Percentiles rank a stretch among this genome's conserved stretches.
phyloP scores from a whole-genome alignment of 2,329 filamentous ascomycete genomes.

The Ascosphaera acerosa region DNA sequence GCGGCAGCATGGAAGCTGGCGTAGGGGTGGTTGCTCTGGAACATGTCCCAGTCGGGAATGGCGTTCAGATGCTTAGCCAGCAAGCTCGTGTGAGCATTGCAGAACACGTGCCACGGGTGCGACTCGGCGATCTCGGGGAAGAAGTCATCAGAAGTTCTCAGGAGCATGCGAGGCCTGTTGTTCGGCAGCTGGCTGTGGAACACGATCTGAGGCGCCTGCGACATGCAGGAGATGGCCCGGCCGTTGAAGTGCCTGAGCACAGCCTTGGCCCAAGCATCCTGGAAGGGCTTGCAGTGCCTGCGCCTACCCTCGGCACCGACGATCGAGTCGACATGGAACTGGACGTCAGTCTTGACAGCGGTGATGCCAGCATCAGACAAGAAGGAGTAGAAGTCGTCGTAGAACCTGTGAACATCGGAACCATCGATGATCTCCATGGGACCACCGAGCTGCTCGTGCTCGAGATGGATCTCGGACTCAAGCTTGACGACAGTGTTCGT shows the following conservation, averaged over 20 bases:
- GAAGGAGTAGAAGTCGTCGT: slow-evolving; percentile 78
- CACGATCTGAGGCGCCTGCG: slow-evolving; percentile 59
- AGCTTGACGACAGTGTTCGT: slow-evolving; percentile 35
- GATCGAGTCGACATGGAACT: slow-evolving; percentile 67
- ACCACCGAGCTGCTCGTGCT: slow-evolving; percentile 26
- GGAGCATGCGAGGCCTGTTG: slow-evolving; percentile 46
- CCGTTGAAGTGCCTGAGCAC: slow-evolving; percentile 53
- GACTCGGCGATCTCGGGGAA: slow-evolving; percentile 59
- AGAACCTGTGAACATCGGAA: slow-evolving; percentile 51
- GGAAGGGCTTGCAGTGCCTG: slow-evolving; percentile 46
- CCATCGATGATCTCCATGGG: slow-evolving; percentile 48
- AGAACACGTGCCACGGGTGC: slow-evolving; percentile 88
- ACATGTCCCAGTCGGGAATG: slow-evolving; percentile 65
- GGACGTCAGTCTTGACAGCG: slow-evolving; percentile 76
- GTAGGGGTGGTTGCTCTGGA: slow-evolving; percentile 42
- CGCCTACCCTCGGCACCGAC: slow-evolving; percentile 42
- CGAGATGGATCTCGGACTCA: slow-evolving; percentile 18
- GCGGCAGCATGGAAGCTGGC: slow-evolving; percentile 74
- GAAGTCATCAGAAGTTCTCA: slow-evolving; percentile 75
- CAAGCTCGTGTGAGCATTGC: slow-evolving; percentile 71
- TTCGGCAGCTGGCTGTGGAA: slow-evolving; percentile 61
- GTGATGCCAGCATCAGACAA: slow-evolving; percentile 50
- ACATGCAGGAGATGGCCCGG: slow-evolving; percentile 83
- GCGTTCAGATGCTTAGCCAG: slow-evolving; percentile 67
- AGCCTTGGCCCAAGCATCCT: slow-evolving; percentile 64